Conservation (phyloP, 2,329 filamentous ascomycete genomes). For the Aspergillus eucalypticola region DNA sequence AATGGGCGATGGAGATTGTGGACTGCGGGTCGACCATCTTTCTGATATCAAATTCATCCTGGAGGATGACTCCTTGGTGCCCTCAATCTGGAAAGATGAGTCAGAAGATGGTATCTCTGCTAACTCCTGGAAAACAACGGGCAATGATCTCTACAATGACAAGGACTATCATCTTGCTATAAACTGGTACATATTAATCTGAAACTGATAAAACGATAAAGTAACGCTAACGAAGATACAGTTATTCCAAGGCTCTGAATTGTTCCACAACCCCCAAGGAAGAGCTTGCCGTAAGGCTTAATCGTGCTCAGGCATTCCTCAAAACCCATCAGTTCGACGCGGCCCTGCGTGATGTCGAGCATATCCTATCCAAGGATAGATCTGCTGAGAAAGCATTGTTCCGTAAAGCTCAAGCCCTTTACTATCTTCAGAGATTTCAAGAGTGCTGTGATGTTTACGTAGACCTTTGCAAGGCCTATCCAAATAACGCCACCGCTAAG, state of each 20-base stretch:
- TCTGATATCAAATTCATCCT: constrained; percentile 50
- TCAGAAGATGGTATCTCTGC: constrained; percentile 4
- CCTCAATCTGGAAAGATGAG: constrained; percentile 36
- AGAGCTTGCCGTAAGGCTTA: constrained; percentile 33
- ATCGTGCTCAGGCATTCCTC: constrained; percentile 38
- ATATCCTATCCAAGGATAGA: constrained; percentile 9
- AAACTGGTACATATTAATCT: constrained; percentile 25
- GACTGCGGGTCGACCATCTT: constrained; percentile 55
- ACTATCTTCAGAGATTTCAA: constrained; percentile 43
- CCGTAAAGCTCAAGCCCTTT: constrained; percentile 49
- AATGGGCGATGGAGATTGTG: constrained; percentile 42
- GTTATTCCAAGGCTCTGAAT: constrained; percentile 42
- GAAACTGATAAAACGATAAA: background rate
- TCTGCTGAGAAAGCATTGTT: constrained; percentile 48
- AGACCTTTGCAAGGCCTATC: constrained; percentile 34
- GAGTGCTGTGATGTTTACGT: constrained; percentile 40
- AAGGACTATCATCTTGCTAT: constrained; percentile 21
- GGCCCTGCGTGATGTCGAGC: constrained; percentile 34
- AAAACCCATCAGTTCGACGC: constrained; percentile 37
- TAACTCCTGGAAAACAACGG: constrained; percentile 24
- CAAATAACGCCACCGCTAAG: constrained; percentile 35
- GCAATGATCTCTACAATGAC: constrained; percentile 33
- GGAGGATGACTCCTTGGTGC: constrained; percentile 41
- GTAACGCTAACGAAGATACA: constrained; percentile 18
- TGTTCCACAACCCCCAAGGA: constrained; percentile 39